Conservation (phyloP, 305 asterid genomes). For the Petunia hybrid region DNA sequence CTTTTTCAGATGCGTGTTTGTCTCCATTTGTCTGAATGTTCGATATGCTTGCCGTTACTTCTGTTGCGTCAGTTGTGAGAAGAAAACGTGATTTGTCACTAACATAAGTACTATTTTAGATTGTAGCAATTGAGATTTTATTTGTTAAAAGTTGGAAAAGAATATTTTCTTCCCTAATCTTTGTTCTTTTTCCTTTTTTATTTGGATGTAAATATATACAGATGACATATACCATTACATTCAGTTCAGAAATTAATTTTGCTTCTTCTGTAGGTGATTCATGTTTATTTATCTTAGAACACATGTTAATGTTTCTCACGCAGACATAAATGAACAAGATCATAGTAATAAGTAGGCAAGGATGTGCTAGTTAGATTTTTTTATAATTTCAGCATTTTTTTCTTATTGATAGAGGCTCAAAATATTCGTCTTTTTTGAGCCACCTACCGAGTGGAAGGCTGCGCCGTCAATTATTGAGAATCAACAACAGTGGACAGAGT, state of each 20-base stretch:
- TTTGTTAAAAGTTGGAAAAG: background rate
- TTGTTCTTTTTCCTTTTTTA: too few relatives aligned
- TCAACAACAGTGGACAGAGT: background rate
- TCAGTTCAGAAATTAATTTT: too few relatives aligned
- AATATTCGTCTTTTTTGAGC: background rate
- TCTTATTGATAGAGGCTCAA: background rate
- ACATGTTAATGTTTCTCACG: too few relatives aligned
- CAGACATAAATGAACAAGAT: too few relatives aligned
- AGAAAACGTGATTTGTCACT: background rate
- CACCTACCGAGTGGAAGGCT: background rate
- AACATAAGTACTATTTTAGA: background rate
- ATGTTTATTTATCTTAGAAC: too few relatives aligned
- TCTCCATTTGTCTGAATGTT: background rate
- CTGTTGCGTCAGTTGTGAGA: background rate
- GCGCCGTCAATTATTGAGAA: background rate
- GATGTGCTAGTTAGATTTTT: background rate
- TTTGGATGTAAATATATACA: too few relatives aligned
- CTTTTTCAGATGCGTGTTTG: background rate
- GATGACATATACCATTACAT: too few relatives aligned
- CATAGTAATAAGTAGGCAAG: background rate
- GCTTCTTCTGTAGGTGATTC: too few relatives aligned
- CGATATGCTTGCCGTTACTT: background rate
- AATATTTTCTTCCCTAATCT: too few relatives aligned
- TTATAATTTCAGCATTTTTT: background rate
- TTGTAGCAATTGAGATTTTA: background rate